These are phyloP conservation scores for Brassica incana DNA, from an alignment of 345 rosid genomes.

Conservation along the genomic window DNA sequence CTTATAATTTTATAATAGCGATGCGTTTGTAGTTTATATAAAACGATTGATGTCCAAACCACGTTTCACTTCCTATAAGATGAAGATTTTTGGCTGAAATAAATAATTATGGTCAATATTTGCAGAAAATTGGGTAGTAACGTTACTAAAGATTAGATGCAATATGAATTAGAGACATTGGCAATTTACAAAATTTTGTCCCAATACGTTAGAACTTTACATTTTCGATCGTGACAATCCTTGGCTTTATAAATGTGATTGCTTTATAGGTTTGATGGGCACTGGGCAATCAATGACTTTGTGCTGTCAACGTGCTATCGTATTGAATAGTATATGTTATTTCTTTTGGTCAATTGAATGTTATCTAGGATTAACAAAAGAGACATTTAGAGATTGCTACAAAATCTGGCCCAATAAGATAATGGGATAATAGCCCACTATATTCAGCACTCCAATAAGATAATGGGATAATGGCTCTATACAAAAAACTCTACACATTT, in stretches of 20 bases:
- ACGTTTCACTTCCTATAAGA: neutral
- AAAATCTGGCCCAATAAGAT: neutral
- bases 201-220: neutral
- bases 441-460: neutral
- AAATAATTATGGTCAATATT: neutral
- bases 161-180: neutral
- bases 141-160: neutral
- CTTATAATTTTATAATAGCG: neutral
- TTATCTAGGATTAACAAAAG: too few species aligned
- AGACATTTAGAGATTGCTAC: neutral
- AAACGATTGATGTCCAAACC: neutral
- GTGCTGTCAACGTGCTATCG: neutral
- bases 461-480: neutral
- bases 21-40: neutral
- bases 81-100: neutral
- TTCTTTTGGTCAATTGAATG: too few species aligned
- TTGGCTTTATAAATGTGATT: neutral
- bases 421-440: neutral
- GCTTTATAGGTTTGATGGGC: neutral
- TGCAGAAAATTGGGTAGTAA: neutral
- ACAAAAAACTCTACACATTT: too few species aligned
- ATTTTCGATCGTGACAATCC: neutral
- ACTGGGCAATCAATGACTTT: neutral
- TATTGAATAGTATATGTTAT: too few species aligned
- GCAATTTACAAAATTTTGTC: neutral